These are phyloP conservation scores for Aegilops speltoides DNA, from an alignment of 176 grass and related monocot genomes.

Conservation along the genomic window DNA sequence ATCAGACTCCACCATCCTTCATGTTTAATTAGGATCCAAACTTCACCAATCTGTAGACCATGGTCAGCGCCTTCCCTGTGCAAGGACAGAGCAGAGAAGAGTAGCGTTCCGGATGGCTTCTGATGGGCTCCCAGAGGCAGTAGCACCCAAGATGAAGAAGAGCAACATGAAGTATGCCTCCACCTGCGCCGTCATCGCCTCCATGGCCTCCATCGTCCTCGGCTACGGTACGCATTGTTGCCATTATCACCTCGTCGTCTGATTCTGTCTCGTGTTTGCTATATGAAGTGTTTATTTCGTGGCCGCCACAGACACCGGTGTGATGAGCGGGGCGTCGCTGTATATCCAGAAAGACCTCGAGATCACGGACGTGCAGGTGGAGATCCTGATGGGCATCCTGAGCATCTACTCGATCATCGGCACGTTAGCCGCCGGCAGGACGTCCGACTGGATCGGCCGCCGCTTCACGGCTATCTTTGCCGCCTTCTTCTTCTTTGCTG, in stretches of 20 bases:
- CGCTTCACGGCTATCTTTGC: conserved; percentile 61
- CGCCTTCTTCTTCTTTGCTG: conserved; percentile 47
- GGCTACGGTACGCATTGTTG: conserved; percentile 49
- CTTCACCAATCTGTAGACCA: not conserved
- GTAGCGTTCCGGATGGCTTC: not conserved
- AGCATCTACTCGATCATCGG: conserved; percentile 65
- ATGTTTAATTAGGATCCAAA: not conserved
- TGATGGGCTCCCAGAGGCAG: conserved; percentile 2
- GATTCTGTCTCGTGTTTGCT: not conserved
- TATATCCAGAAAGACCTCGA: conserved; percentile 64
- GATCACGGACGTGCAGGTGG: conserved; percentile 51
- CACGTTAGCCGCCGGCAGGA: conserved; percentile 56
- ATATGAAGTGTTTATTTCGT: not conserved
- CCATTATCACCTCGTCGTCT: not conserved
- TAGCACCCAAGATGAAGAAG: not conserved
- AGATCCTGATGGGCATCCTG: conserved; percentile 64
- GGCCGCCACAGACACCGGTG: conserved; percentile 49
- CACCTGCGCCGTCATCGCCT: conserved; percentile 54
- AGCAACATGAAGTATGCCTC: conserved; percentile 46
- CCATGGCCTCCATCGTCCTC: conserved; percentile 68
- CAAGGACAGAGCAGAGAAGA: not conserved
- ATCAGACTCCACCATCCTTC: not conserved
- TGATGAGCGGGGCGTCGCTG: conserved; percentile 68
- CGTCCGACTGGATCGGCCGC: conserved; percentile 74
- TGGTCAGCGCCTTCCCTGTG: not conserved